Evolutionary conservation across 768 basidiomycete species (phyloP), one percentile per base, ranked within the genome.

Genomic region (Auriculariales sp.): DNA sequence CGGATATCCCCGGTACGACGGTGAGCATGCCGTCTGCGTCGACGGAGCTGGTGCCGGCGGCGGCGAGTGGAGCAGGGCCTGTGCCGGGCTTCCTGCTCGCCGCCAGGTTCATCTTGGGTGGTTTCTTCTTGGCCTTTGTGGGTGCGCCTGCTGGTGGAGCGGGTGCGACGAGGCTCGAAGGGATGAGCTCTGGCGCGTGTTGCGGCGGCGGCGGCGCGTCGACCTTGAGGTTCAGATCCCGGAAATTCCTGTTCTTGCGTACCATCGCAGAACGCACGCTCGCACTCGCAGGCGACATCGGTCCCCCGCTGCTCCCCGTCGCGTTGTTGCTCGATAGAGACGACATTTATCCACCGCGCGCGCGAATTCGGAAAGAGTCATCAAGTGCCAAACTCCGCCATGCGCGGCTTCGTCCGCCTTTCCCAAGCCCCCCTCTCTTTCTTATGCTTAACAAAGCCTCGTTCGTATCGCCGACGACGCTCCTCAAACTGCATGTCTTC

Each of bases 181-280:
- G 72, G 62, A 42, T 66, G 64, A 39, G 72, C 54, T 46, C 29
- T n/a, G 49, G 52, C 34, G 53, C 47, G 7, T 49, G 46, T 19
- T 32, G 46, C 2, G 52, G 28, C 5, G 53, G 51, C 24, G 54
- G 47, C 52, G 47, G 48, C 10, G 56, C 49, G 22, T 47, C 35
- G 51, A 82, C 78, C 56, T 76, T 72, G 61, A 92, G 79, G 67
- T 82, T 78, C 7, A 92, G 75, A 32, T 75, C 79, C 66, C 89
- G 91, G 75, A 89, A 90, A 63, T 92, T 92, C 54, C 89, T 80
- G 64, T 92, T 92, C 74, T 89, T 88, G 66, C 88, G 83, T 30
- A 60, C 56, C 54, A 88, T 76, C 49, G 82, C 79, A 32, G 75
- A 74, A 32, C 69, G 63, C 51, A 52, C 48, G 33, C 15, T 22